Base-by-base conservation (phyloP, 2,329 filamentous ascomycete species). In the Thielaviopsis cerberus region DNA sequence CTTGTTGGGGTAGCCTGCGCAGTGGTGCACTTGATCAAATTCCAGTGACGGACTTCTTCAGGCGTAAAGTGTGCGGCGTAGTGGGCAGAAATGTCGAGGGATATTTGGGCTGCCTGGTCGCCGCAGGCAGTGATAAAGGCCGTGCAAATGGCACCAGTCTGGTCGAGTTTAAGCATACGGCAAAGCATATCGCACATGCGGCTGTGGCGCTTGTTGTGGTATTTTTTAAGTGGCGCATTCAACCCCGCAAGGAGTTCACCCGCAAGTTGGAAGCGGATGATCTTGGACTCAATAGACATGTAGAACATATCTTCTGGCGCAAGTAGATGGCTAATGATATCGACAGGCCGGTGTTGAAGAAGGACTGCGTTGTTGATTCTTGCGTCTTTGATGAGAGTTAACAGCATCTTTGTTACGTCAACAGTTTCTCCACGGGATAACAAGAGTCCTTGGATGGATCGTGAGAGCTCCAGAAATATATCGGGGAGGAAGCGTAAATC, bases 171-270 rank as follows among this genome's bases (percentile, higher is more conserved):
- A 4, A 60, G 51, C n/a, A 45, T 22, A 8, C 58, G 54, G 27
- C 58, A 60, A 11, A 60, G 51, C 15, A 54, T 26, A 22, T 60
- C 50, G 24, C 55, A 54, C 51, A 60, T 53, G 24, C 58, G 54
- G 17, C 11, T 25, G 45, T 60, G 52, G 17, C 58, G 26, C 30
- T 57, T 60, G 23, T 22, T 11, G 25, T 60, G 58, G 1, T 7
- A n/a, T 7, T 48, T 51, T 48, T 55, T 41, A 10, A 60, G 34
- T 11, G 23, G 24, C 7, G 20, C 15, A 17, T 50, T 52, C 15
- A 60, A 26, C 20, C 50, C 54, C 15, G 51, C 51, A 20, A 60
- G 37, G 17, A 60, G 54, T 11, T 48, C 37, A 3, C 58, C 58
- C 8, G 55, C 54, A 10, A 60, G 54, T 11, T 51, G 17, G 24